Evolutionary conservation across 495 filamentous ascomycete genomes (phyloP), one percentile per base, ranked within the genome.

Genomic region (Neurospora sp.): DNA sequence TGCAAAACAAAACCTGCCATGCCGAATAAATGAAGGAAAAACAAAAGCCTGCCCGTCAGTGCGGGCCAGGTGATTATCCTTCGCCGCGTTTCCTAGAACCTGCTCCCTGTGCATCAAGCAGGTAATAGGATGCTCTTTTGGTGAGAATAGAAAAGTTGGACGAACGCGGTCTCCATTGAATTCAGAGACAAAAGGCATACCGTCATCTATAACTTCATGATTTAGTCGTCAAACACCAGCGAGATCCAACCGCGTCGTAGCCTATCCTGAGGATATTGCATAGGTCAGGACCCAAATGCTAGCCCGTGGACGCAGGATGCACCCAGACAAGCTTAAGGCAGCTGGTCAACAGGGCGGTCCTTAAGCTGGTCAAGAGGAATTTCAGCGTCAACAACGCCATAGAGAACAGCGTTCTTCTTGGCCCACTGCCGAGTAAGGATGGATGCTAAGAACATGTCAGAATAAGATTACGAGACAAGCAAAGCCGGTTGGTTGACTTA

Each of bases 351-450:
- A 61, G 40, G 69, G 38, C 22, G 35, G 44, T 71, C 70, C 27
- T 39, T 45, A 68, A 86, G 78, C 61, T 84, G 79, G 44, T 85
- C 83, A 27, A 85, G 78, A 14, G 83, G 78, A 7, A 83, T 68
- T 42, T 84, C 76, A 7, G 75, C 76, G 42, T 85, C 81, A 3
- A 73, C 70, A 71, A 87, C 80, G 38, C 81, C 84, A 69, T 86
- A 84, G 40, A 80, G 77, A 14, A 78, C 79, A 12, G 87, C 87
- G 71, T 88, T 83, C 80, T 90, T 91, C 87, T 97, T 98, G 69
- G 94, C 93, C 96, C 96, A 99, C 75, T 91, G 87, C 75, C 96
- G 93, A 20, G 93, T 93, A 70, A 97, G 84, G 73, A 98, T 94
- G 44, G 96, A 98, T 71, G 94, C 96, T 97, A 75, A 61, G 70